phyloP scores from a whole-genome alignment of 2,329 filamentous ascomycete genomes.

The Elsinoe arachidis region DNA sequence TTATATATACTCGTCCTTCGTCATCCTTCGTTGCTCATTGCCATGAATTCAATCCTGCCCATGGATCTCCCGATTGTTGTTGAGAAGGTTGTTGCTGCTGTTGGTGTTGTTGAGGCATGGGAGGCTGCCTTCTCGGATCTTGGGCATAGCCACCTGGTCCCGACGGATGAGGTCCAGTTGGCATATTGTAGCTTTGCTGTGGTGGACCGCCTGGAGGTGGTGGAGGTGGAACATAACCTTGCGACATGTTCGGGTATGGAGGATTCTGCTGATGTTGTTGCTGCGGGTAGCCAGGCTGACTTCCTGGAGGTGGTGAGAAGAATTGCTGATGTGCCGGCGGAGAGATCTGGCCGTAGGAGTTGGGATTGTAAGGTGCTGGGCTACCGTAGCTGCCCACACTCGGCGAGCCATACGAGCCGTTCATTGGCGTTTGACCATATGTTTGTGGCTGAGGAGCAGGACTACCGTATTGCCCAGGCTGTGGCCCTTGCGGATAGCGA shows the following conservation, averaged over 20 bases:
- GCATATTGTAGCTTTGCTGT: slow-evolving; percentile 43
- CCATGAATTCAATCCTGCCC: slow-evolving; percentile 63
- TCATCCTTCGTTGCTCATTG: slow-evolving; percentile 37
- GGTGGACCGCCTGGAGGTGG: slow-evolving; percentile 58
- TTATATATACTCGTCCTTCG: not conserved
- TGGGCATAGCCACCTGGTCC: slow-evolving; percentile 50
- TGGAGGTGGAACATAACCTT: slow-evolving; percentile 54
- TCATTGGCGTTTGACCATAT: slow-evolving; percentile 17
- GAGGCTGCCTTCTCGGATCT: slow-evolving; percentile 34
- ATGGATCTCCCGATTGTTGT: slow-evolving; percentile 47
- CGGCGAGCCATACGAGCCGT: slow-evolving; percentile 10
- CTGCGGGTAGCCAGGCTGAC: slow-evolving; percentile 28
- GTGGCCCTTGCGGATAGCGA: slow-evolving; percentile 29
- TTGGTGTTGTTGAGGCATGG: slow-evolving; percentile 34
- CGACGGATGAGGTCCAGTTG: slow-evolving; percentile 32
- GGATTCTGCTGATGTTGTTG: slow-evolving; percentile 23
- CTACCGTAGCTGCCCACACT: slow-evolving; percentile 12
- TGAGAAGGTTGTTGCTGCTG: slow-evolving; percentile 29
- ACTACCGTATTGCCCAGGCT: slow-evolving; percentile 21
- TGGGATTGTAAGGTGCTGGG: slow-evolving; percentile 37
- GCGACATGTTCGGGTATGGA: slow-evolving; percentile 40
- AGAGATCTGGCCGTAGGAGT: slow-evolving; percentile 37
- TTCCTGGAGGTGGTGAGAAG: slow-evolving; percentile 40
- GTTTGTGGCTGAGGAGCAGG: slow-evolving; percentile 24
- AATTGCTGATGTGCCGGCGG: slow-evolving; percentile 51